Evolutionary conservation across 306 rosid genomes (phyloP).

Genomic region (Cicer yamashitae): DNA sequence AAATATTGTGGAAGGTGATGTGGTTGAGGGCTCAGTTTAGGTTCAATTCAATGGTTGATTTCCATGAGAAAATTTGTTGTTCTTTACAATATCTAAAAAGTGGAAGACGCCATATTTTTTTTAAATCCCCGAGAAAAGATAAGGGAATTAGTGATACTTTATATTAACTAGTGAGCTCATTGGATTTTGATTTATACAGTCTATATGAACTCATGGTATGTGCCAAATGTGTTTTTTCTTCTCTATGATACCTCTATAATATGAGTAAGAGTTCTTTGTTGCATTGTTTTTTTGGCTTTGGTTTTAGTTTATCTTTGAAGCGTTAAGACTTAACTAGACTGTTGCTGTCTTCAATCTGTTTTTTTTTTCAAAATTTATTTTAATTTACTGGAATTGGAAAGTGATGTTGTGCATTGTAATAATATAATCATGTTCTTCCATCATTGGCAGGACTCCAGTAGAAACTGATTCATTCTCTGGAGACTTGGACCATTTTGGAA

Average conservation of each 20-base stretch:
- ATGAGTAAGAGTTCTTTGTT: not conserved
- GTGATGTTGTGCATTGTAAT: slow-evolving; percentile 38
- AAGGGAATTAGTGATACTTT: slow-evolving; percentile 4
- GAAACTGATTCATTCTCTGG: slow-evolving; percentile 72
- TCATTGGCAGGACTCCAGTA: slow-evolving; percentile 72
- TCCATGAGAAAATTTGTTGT: slow-evolving; percentile 9
- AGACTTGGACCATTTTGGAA: slow-evolving; percentile 65
- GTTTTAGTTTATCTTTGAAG: not conserved
- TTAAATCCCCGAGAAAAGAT: not conserved
- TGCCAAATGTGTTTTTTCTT: slow-evolving; percentile 12
- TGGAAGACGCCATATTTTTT: slow-evolving; percentile 14
- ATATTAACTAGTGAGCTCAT: slow-evolving; percentile 19
- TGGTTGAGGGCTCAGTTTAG: not conserved
- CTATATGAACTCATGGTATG: slow-evolving; percentile 1
- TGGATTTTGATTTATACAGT: slow-evolving; percentile 25
- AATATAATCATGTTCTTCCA: slow-evolving; percentile 41
- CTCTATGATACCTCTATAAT: slow-evolving; percentile 32
- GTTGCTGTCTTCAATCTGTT: not conserved
- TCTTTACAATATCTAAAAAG: not conserved
- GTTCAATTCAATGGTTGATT: slow-evolving; percentile 28
- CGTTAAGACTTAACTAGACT: not conserved
- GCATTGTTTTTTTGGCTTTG: not conserved
- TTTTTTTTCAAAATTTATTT: slow-evolving; percentile 19
- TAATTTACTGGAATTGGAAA: slow-evolving; percentile 35
- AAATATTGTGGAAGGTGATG: slow-evolving; percentile 13